A percentile compares a stretch with the other conserved stretches of the same genome.
phyloP scores from a whole-genome alignment of 345 rosid species.

The Syzygium oleosum region DNA sequence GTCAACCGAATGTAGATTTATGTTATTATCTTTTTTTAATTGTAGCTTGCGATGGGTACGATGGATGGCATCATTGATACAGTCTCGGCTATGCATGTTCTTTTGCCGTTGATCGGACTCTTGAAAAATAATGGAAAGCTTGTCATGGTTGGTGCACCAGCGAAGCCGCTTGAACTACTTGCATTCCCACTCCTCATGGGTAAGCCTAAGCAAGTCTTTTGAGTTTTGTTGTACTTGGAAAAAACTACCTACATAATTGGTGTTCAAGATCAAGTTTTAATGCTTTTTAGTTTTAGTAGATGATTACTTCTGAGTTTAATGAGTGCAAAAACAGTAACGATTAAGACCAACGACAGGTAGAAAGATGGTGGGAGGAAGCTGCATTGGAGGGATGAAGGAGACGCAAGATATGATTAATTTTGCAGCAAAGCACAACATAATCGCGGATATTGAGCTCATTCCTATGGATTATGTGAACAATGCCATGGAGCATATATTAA shows the following conservation, averaged over 20 bases:
- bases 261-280: neutral
- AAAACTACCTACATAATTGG: neutral
- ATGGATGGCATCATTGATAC: conserved; percentile 63
- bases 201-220: conserved; percentile 2
- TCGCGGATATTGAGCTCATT: conserved; percentile 4
- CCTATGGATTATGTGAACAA: conserved; percentile 11
- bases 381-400: conserved; percentile 20
- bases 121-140: conserved; percentile 42
- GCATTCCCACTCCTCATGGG: conserved; percentile 18
- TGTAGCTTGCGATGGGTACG: conserved; percentile 4
- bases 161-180: conserved; percentile 34
- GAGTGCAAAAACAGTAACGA: neutral
- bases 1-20: neutral
- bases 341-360: conserved; percentile 4
- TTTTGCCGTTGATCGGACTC: conserved; percentile 34
- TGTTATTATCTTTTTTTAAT: neutral
- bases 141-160: conserved; percentile 40
- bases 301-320: neutral
- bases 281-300: neutral
- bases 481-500: conserved; percentile 6
- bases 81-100: conserved; percentile 32
- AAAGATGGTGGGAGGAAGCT: conserved; percentile 10
- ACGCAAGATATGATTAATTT: conserved; percentile 21
- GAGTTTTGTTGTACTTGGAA: neutral
- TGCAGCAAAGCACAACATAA: conserved; percentile 7